Evolutionary conservation across 768 basidiomycete species (phyloP).

Genomic region (Brasilioporus rufonigricans): DNA sequence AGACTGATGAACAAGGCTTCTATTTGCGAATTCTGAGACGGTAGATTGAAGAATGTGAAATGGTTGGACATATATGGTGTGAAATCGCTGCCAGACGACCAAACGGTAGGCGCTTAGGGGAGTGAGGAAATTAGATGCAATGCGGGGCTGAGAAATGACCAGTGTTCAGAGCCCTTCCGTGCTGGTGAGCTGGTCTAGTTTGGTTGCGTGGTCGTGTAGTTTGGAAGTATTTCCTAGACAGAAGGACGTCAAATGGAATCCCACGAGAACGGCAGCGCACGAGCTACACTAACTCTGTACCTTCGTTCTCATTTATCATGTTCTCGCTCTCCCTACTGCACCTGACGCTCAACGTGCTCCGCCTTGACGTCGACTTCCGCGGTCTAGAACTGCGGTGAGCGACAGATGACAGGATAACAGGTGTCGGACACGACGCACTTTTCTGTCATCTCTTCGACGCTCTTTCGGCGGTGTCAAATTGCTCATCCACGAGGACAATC

Average conservation of each 20-base stretch:
- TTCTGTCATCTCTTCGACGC: constrained; percentile 93
- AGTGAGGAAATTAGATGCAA: constrained; percentile 7
- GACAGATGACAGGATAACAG: constrained; percentile 16
- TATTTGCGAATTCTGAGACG: constrained; percentile 17
- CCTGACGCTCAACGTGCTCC: constrained; percentile 95
- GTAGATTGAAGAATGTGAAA: constrained; percentile 23
- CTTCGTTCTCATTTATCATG: constrained; percentile 94
- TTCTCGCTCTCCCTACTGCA: constrained; percentile 83
- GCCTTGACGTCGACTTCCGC: constrained; percentile 96
- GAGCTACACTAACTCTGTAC: constrained; percentile 65
- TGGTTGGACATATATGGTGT: constrained; percentile 18
- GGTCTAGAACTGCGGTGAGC: constrained; percentile 51
- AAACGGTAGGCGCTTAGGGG: constrained; percentile 1
- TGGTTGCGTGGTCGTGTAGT: constrained; percentile 73
- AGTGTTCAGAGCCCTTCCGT: constrained; percentile 66
- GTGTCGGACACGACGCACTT: constrained; percentile 60
- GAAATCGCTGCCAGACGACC: constrained; percentile 17
- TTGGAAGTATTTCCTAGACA: constrained; percentile 62
- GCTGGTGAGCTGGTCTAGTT: constrained; percentile 79
- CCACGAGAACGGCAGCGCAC: background rate
- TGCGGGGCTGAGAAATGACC: background rate
- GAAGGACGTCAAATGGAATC: background rate
- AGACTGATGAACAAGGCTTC: background rate
- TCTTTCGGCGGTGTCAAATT: constrained; percentile 96
- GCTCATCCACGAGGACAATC: constrained; percentile 90